Evolutionary conservation across 352 stramenopile genomes (phyloP).

Genomic region (Phytopythium sindhum): DNA sequence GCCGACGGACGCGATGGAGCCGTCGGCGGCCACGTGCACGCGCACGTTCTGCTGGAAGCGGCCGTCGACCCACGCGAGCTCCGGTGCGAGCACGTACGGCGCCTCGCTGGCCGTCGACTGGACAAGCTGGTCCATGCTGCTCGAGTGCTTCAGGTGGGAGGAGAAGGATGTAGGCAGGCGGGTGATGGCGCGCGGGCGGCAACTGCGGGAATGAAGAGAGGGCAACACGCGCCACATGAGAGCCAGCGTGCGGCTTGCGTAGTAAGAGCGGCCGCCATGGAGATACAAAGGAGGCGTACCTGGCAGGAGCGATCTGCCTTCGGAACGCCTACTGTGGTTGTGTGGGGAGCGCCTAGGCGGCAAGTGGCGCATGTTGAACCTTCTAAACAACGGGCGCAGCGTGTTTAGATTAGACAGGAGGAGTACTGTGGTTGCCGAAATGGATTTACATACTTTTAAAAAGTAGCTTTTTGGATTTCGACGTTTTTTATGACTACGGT

Average conservation of each 20-base stretch:
- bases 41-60: constrained; percentile 48
- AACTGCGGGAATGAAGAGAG: constrained; percentile 2
- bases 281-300: too few relatives aligned
- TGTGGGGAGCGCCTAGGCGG: too few relatives aligned
- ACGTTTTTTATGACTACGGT: too few relatives aligned
- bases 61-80: constrained; percentile 68
- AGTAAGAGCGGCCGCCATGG: background rate
- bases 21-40: constrained; percentile 48
- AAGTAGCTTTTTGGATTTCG: too few relatives aligned
- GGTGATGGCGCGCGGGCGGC: background rate
- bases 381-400: background rate
- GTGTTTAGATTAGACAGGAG: background rate
- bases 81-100: constrained; percentile 53
- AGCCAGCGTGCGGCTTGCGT: background rate
- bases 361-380: background rate
- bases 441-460: background rate
- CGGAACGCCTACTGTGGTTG: too few relatives aligned
- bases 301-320: background rate
- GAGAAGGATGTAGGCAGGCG: background rate
- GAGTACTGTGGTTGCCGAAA: background rate
- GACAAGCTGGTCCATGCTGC: constrained; percentile 16
- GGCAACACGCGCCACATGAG: background rate
- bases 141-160: background rate
- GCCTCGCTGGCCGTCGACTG: constrained; percentile 11
- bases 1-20: constrained; percentile 37